These are phyloP conservation scores for Puccinia novopanici DNA, from an alignment of 1,284 basidiomycete species.

Conservation along the genomic window DNA sequence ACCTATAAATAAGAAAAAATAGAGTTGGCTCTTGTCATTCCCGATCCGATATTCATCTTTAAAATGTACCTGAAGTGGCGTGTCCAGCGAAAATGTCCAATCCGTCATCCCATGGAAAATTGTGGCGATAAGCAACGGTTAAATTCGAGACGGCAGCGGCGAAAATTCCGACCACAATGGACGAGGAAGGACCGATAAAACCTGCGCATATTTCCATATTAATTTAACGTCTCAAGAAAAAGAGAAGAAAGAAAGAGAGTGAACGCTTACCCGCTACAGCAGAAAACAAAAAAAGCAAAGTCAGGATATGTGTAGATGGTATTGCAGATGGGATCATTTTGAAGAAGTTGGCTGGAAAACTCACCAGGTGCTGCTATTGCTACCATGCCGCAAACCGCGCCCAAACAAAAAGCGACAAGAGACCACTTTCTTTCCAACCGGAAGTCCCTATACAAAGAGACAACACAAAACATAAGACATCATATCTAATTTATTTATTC, in stretches of 20 bases:
- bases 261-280: constrained; percentile 32
- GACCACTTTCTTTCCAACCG: constrained; percentile 63
- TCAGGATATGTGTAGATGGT: not conserved
- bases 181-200: constrained; percentile 65
- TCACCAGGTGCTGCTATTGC: constrained; percentile 72
- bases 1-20: constrained; percentile 70
- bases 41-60: not conserved
- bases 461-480: constrained; percentile 57
- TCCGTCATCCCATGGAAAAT: constrained; percentile 72
- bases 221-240: too few species aligned
- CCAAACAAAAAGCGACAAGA: constrained; percentile 83
- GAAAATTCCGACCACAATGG: constrained; percentile 72
- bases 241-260: too few species aligned
- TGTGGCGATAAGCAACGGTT: constrained; percentile 73
- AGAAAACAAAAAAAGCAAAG: not conserved
- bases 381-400: constrained; percentile 83
- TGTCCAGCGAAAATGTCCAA: constrained; percentile 62
- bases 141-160: constrained; percentile 78
- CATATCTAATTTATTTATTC: constrained; percentile 67
- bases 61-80: constrained; percentile 51
- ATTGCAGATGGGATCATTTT: not conserved
- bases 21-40: constrained; percentile 48
- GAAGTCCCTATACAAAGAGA: constrained; percentile 58
- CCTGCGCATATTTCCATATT: not conserved
- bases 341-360: not conserved